These are phyloP conservation scores for Beauveria australis DNA, from an alignment of 2,329 filamentous ascomycete genomes.

Conservation along the genomic window DNA sequence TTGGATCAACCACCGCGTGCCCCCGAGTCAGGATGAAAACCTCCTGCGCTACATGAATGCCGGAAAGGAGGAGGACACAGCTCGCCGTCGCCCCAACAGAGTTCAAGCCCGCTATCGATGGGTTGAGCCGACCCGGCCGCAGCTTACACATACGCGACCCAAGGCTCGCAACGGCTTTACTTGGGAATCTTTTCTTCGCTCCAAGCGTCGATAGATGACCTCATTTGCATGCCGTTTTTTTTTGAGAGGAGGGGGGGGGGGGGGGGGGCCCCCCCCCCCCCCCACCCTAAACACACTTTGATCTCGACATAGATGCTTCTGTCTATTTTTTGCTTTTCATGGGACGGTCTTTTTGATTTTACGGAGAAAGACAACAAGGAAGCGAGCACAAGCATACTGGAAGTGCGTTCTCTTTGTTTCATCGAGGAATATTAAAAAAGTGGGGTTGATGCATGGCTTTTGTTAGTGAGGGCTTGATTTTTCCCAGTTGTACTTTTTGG, in stretches of 20 bases:
- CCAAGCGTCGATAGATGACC: constrained; percentile 18
- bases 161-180: constrained; percentile 14
- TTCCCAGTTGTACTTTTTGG: too few species aligned
- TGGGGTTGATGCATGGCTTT: too few species aligned
- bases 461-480: too few species aligned
- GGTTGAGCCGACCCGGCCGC: constrained; percentile 16
- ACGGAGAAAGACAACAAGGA: too few species aligned
- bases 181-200: constrained; percentile 18
- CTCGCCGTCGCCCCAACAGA: background rate
- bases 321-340: too few species aligned
- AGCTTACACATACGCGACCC: constrained; percentile 5
- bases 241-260: background rate
- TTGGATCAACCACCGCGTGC: constrained; percentile 21
- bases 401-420: too few species aligned
- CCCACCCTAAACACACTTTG: too few species aligned
- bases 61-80: constrained; percentile 1
- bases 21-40: constrained; percentile 32
- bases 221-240: background rate
- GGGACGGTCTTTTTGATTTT: too few species aligned
- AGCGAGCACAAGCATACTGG: too few species aligned
- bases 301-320: too few species aligned
- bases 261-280: too few species aligned
- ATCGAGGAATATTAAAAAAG: too few species aligned
- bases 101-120: constrained; percentile 12
- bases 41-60: constrained; percentile 22